These are phyloP conservation scores for Umbelopsis sp. DNA, from an alignment of 192 early-diverging fungal species.

Conservation along the genomic window DNA sequence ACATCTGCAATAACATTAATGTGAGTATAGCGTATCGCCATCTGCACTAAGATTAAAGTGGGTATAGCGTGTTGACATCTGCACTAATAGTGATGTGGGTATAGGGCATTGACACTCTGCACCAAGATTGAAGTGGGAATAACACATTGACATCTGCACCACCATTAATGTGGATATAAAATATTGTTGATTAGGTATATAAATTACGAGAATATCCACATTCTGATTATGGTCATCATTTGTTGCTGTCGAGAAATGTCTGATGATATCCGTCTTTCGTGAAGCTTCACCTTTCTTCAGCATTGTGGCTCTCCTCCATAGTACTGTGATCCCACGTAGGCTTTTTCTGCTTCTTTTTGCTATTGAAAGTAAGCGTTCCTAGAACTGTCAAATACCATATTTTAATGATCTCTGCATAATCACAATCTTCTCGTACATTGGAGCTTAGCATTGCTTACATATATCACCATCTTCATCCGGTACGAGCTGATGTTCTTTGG, in stretches of 20 bases:
- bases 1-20: too few species aligned
- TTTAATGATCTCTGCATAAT: too few species aligned
- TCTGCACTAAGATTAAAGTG: too few species aligned
- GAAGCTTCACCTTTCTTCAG: background rate
- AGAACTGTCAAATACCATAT: background rate
- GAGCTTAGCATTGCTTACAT: background rate
- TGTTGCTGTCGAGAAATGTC: background rate
- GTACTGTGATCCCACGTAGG: conserved; percentile 18
- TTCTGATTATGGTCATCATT: background rate
- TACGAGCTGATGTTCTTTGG: conserved; percentile 10
- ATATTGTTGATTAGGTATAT: background rate
- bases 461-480: conserved; percentile 18
- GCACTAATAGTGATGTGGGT: too few species aligned
- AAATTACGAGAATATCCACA: too few species aligned
- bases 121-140: too few species aligned
- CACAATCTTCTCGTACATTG: too few species aligned
- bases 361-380: conserved; percentile 4
- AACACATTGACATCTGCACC: too few species aligned
- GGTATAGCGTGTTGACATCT: too few species aligned
- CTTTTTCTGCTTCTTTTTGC: conserved; percentile 18
- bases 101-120: too few species aligned
- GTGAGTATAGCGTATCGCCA: too few species aligned
- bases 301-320: background rate
- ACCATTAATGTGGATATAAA: too few species aligned
- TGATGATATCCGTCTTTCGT: background rate